Percentiles rank a stretch among this genome's conserved stretches.
phyloP scores from a whole-genome alignment of 225 moss, liverwort and hornwort genomes.

The Sphagnum contortum region DNA sequence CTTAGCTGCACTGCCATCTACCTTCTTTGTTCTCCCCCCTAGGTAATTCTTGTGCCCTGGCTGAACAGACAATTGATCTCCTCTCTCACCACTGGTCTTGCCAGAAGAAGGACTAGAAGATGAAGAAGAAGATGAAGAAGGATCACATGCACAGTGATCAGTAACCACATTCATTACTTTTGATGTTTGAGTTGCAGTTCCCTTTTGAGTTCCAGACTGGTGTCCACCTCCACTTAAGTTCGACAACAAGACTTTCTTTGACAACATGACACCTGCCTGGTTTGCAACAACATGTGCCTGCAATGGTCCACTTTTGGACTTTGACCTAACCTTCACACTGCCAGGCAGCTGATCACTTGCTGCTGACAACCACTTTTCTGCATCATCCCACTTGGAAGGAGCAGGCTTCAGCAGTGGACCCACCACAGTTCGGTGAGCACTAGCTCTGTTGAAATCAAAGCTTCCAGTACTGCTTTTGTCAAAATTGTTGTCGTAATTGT shows the following conservation, averaged over 20 bases:
- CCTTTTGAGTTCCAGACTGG: conserved; percentile 20
- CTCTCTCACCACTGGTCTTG: conserved; percentile 4
- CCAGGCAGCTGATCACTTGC: conserved; percentile 3
- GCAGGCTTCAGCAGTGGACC: conserved; percentile 65
- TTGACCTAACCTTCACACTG: conserved; percentile 34
- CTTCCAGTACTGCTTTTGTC: conserved; percentile 31
- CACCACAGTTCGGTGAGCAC: conserved; percentile 29
- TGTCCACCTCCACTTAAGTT: conserved; percentile 23
- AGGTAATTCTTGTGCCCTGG: no score
- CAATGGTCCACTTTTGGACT: conserved; percentile 50
- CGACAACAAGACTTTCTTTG: conserved; percentile 46
- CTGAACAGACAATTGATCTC: background rate
- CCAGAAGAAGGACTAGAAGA: background rate
- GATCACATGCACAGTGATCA: background rate
- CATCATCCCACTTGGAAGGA: conserved; percentile 97
- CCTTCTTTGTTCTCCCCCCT: no score
- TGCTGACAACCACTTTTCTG: conserved; percentile 79
- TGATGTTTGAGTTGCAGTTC: no score
- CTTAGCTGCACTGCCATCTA: conserved; percentile 1
- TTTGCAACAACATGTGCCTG: conserved; percentile 44
- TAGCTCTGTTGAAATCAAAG: conserved; percentile 38
- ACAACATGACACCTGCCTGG: conserved; percentile 48
- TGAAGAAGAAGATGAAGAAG: no score
- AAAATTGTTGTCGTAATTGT: conserved; percentile 53
- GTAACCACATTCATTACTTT: no score